Evolutionary conservation across 2,329 filamentous ascomycete species (phyloP).

Genomic region (Exophiala phaeomuriformis): DNA sequence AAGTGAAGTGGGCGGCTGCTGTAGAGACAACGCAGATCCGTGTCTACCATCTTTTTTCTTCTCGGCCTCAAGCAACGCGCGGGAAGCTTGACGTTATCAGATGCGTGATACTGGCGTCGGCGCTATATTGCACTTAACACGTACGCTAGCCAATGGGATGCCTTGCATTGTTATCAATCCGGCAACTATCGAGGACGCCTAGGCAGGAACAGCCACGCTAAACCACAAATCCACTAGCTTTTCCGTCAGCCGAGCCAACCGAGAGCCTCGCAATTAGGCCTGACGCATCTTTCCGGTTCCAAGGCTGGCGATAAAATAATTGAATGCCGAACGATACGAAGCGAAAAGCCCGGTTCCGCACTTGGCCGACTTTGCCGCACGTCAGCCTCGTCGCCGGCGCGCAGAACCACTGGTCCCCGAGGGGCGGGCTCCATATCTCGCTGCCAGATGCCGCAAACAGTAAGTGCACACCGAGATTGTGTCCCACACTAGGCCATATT

Average conservation of each 20-base stretch:
- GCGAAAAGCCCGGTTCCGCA: not conserved
- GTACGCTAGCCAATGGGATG: not conserved
- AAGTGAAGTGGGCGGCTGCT: not conserved
- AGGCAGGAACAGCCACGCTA: not conserved
- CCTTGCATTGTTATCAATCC: not conserved
- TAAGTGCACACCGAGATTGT: not conserved
- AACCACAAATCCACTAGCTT: not conserved
- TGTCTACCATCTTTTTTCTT: no score
- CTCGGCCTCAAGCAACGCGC: not conserved
- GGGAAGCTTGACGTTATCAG: constrained; percentile 4
- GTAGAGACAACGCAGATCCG: no score
- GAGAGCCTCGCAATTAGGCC: not conserved
- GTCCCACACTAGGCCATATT: not conserved
- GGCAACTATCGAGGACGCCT: not conserved
- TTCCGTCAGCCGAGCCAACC: not conserved
- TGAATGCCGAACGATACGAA: not conserved
- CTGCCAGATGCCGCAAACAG: not conserved
- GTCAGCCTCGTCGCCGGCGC: not conserved
- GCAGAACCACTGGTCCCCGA: not conserved
- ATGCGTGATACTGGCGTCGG: not conserved
- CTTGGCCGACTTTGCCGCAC: not conserved
- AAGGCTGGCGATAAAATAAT: no score
- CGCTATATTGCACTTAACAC: not conserved
- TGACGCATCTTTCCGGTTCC: not conserved
- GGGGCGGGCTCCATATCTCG: not conserved